These are phyloP conservation scores for Bidens hawaiensis DNA, from an alignment of 140 eudicot species.

Conservation along the genomic window DNA sequence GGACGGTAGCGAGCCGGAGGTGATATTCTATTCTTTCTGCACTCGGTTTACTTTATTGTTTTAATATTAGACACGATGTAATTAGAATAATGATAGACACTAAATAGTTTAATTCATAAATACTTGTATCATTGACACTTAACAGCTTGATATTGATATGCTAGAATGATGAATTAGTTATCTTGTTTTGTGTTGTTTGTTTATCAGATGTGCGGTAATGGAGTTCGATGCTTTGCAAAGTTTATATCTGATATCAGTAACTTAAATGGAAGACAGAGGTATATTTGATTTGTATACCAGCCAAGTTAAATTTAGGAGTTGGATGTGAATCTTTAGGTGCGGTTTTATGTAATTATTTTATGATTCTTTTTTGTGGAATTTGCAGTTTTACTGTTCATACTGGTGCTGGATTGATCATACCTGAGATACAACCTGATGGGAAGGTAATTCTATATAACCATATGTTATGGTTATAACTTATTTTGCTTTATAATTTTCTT, in stretches of 20 bases:
- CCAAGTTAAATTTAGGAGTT: too few relatives aligned
- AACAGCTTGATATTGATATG: neutral
- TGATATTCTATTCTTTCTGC: conserved; percentile 23
- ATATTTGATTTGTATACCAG: neutral
- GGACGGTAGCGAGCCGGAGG: conserved; percentile 99
- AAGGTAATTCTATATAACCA: too few relatives aligned
- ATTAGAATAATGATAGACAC: too few relatives aligned
- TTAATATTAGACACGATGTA: too few relatives aligned
- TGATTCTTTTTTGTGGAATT: neutral
- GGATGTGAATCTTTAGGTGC: too few relatives aligned
- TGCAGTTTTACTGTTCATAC: too few relatives aligned
- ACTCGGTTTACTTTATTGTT: too few relatives aligned
- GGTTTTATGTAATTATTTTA: too few relatives aligned
- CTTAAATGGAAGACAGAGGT: neutral
- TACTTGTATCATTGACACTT: conserved; percentile 1
- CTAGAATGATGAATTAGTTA: neutral
- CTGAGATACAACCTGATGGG: too few relatives aligned
- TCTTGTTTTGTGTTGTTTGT: conserved; percentile 1
- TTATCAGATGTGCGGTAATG: conserved; percentile 94
- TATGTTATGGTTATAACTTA: neutral
- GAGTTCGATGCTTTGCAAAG: conserved; percentile 96
- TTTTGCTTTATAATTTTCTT: neutral
- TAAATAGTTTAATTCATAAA: too few relatives aligned
- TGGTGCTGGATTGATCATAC: too few relatives aligned
- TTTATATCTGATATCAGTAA: conserved; percentile 70